phyloP scores from a whole-genome alignment of 306 rosid genomes.

The Carpinus viminea region DNA sequence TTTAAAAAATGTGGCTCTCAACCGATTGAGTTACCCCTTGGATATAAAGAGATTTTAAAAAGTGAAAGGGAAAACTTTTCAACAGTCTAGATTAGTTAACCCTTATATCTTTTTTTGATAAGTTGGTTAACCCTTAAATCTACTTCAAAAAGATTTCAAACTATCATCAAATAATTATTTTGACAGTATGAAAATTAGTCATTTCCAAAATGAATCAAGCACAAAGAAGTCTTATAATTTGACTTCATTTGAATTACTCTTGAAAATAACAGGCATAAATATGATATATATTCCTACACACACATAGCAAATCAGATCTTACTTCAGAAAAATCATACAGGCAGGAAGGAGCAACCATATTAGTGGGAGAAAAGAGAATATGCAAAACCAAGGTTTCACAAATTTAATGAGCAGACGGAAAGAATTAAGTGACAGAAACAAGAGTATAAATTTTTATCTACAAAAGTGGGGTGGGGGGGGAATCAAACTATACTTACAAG shows the following conservation, averaged over 20 bases:
- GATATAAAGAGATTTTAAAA: neutral
- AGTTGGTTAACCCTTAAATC: neutral
- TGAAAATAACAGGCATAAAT: neutral
- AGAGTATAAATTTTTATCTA: neutral
- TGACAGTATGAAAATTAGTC: neutral
- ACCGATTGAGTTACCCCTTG: too few relatives aligned
- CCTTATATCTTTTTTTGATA: too few relatives aligned
- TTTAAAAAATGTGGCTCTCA: too few relatives aligned
- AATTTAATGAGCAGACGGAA: neutral
- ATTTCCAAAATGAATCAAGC: neutral
- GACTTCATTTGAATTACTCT: neutral
- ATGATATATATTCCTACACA: neutral
- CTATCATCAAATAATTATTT: neutral
- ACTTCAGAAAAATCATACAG: neutral
- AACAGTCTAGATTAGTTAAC: neutral
- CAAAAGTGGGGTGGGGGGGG: neutral
- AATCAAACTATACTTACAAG: conserved; percentile 55
- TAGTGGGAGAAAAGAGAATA: neutral
- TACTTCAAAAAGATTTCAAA: neutral
- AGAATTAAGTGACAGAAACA: neutral
- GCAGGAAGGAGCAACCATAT: neutral
- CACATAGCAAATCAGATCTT: neutral
- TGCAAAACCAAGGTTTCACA: conserved; percentile 15
- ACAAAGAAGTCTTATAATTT: neutral
- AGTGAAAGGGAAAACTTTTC: neutral